A percentile compares a stretch with the other conserved stretches of the same genome.
These are phyloP conservation scores for Chlorella vulgaris DNA, from an alignment of 139 green algal species.

Conservation along the genomic window DNA sequence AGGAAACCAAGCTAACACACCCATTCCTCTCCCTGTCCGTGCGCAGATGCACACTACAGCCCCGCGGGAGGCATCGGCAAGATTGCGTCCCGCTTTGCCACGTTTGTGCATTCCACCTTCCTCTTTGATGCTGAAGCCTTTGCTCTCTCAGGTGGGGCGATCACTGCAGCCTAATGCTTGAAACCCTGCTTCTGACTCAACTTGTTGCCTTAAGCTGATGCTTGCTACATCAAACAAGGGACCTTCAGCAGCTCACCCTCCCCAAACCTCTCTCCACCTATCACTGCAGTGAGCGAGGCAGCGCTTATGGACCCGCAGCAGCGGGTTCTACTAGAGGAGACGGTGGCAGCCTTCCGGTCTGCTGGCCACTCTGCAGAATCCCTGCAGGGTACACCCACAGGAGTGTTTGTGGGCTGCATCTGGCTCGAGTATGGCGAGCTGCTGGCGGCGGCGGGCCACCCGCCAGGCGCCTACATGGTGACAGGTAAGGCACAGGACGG, in stretches of 20 bases:
- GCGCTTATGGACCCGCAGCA: slow-evolving; percentile 83
- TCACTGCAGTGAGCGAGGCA: slow-evolving; percentile 52
- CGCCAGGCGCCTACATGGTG: slow-evolving; percentile 72
- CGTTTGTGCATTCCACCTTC: slow-evolving; percentile 64
- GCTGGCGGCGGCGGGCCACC: slow-evolving; percentile 47
- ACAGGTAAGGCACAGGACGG: slow-evolving; percentile 60
- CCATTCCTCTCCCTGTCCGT: not conserved
- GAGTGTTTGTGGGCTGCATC: slow-evolving; percentile 79
- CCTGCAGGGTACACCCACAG: slow-evolving; percentile 52
- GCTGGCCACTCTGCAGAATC: slow-evolving; percentile 8
- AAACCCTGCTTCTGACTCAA: no score
- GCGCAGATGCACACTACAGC: slow-evolving; percentile 52
- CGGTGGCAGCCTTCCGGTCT: slow-evolving; percentile 18
- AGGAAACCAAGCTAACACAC: not conserved
- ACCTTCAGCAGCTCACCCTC: no score
- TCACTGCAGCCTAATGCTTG: no score
- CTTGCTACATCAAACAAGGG: no score
- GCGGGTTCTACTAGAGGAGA: slow-evolving; percentile 74
- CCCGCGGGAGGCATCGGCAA: slow-evolving; percentile 38
- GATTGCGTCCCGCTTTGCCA: slow-evolving; percentile 60
- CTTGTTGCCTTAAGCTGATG: no score
- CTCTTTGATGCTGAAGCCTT: slow-evolving; percentile 78
- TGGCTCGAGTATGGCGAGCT: slow-evolving; percentile 76
- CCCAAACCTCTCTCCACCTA: not conserved
- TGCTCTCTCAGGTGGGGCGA: slow-evolving; percentile 43